phyloP scores from a whole-genome alignment of 495 filamentous ascomycete species.

The Wilcoxina mikolae region DNA sequence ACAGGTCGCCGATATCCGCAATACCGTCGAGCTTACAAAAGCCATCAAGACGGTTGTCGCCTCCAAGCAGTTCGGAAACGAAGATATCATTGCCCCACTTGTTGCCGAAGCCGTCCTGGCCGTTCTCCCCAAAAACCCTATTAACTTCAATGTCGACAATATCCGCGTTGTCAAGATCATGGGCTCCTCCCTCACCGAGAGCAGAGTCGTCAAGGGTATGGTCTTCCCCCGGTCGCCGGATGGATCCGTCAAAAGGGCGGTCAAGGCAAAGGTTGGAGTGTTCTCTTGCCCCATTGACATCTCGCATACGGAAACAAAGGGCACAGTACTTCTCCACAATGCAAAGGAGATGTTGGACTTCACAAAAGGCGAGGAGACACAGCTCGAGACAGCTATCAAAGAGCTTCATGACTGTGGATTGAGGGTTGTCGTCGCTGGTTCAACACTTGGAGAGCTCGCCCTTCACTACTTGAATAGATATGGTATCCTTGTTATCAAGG shows the following conservation, averaged over 20 bases:
- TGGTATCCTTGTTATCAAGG: constrained; percentile 89
- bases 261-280: constrained; percentile 88
- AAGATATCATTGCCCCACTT: constrained; percentile 69
- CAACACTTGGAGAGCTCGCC: constrained; percentile 85
- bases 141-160: constrained; percentile 99
- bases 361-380: constrained; percentile 88
- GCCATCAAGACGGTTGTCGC: constrained; percentile 89
- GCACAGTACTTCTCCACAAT: constrained; percentile 96
- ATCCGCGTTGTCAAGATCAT: constrained; percentile 99
- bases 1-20: constrained; percentile 69
- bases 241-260: constrained; percentile 73
- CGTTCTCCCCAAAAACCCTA: constrained; percentile 91
- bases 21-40: constrained; percentile 72
- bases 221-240: constrained; percentile 90
- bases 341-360: constrained; percentile 98
- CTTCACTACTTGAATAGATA: constrained; percentile 96
- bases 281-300: constrained; percentile 94
- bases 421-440: constrained; percentile 78
- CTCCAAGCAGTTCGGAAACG: constrained; percentile 88
- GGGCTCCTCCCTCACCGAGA: constrained; percentile 89
- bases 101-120: constrained; percentile 89
- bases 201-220: constrained; percentile 93
- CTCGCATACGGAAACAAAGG: constrained; percentile 96
- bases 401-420: constrained; percentile 88
- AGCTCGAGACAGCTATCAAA: constrained; percentile 81